phyloP scores from a whole-genome alignment of 225 moss, liverwort and hornwort genomes.

The Antitrichia curtipendula region DNA sequence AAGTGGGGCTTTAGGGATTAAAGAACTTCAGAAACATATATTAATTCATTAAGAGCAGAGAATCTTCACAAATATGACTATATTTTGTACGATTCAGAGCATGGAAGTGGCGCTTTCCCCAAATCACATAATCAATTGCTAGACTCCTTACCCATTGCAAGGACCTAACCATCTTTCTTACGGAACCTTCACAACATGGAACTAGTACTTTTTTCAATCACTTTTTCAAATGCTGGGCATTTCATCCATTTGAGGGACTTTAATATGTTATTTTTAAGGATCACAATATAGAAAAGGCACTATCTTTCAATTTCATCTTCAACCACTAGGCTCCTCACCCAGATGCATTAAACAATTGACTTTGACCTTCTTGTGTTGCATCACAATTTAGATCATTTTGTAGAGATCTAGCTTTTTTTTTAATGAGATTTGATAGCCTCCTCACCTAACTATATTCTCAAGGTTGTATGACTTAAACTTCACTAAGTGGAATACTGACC shows the following conservation, averaged over 20 bases:
- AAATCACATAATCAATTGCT: background rate
- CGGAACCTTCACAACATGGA: background rate
- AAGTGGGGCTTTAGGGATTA: too few relatives aligned
- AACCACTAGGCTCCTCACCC: background rate
- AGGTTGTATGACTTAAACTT: too few relatives aligned
- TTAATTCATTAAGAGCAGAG: background rate
- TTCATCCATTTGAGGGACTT: too few relatives aligned
- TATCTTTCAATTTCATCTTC: background rate
- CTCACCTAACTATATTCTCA: too few relatives aligned
- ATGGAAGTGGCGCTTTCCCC: background rate
- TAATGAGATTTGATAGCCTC: too few relatives aligned
- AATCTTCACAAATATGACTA: too few relatives aligned
- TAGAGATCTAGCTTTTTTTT: background rate
- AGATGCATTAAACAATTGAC: background rate
- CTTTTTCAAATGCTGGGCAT: too few relatives aligned
- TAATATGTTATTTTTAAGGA: background rate
- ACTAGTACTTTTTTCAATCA: background rate
- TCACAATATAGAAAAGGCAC: background rate
- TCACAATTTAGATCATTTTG: background rate
- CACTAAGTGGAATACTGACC: too few relatives aligned
- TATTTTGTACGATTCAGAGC: background rate
- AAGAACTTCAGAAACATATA: background rate
- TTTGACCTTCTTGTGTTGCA: background rate
- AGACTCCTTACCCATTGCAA: background rate
- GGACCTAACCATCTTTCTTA: background rate